A percentile compares a stretch with the other conserved stretches of the same genome.
Conservation (phyloP, 2,329 filamentous ascomycete species). For the Pseudonectria foliicola region DNA sequence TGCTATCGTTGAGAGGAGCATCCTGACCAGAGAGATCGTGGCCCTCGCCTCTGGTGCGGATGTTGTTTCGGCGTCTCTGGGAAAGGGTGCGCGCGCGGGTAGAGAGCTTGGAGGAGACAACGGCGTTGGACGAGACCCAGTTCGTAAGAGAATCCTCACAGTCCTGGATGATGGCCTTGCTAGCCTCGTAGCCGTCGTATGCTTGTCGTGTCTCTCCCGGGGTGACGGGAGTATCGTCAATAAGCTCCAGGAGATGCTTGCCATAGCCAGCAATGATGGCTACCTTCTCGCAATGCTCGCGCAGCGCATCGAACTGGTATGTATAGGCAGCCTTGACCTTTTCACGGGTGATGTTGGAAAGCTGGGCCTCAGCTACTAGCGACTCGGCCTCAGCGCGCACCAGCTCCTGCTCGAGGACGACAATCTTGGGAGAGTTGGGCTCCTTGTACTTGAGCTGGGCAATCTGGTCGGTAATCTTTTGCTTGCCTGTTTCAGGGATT, state of each 20-base stretch:
- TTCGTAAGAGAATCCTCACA: conserved; percentile 96
- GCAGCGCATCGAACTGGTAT: conserved; percentile 96
- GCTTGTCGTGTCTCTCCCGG: conserved; percentile 92
- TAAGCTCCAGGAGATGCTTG: conserved; percentile 94
- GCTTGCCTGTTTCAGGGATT: conserved; percentile 60
- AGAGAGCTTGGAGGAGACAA: conserved; percentile 80
- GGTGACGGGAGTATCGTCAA: conserved; percentile 94
- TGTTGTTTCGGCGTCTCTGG: conserved; percentile 70
- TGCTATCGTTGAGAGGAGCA: conserved; percentile 65
- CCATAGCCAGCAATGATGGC: conserved; percentile 97
- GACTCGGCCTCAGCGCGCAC: conserved; percentile 97
- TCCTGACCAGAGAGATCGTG: conserved; percentile 82
- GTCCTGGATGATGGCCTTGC: conserved; percentile 98
- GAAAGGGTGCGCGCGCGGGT: conserved; percentile 82
- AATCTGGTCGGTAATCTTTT: conserved; percentile 98
- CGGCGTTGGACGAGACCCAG: conserved; percentile 88
- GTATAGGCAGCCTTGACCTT: conserved; percentile 98
- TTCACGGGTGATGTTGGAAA: conserved; percentile 98
- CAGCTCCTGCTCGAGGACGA: conserved; percentile 96
- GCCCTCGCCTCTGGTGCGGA: conserved; percentile 61
- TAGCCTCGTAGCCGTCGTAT: conserved; percentile 96
- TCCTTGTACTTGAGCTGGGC: conserved; percentile 99
- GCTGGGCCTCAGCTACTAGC: conserved; percentile 94
- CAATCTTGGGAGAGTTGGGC: conserved; percentile 94
- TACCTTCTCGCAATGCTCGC: conserved; percentile 96